These are phyloP conservation scores for Phaseolus lunatus DNA, from an alignment of 306 rosid genomes.

Conservation along the genomic window DNA sequence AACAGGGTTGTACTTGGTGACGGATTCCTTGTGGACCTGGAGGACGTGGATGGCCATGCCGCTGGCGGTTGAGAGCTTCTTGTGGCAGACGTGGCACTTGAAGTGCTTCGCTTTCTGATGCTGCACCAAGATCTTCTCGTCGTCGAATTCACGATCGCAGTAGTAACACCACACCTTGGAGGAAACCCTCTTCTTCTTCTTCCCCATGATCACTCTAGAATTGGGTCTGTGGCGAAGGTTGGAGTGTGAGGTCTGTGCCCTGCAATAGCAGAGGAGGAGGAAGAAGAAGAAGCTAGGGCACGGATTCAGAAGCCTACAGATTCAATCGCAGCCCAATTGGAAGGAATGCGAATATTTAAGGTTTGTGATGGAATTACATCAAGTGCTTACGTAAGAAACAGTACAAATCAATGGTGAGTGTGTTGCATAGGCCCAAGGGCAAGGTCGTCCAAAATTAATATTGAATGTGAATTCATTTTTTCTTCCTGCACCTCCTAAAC, in stretches of 20 bases:
- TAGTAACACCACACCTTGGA: constrained; percentile 99
- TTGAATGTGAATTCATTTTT: too few species aligned
- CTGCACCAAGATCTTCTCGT: constrained; percentile 97
- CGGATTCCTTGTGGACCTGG: constrained; percentile 97
- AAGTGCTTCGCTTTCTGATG: constrained; percentile 99
- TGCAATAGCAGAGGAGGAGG: constrained; percentile 26
- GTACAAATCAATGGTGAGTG: not conserved
- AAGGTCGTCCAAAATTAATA: not conserved
- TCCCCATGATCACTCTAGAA: constrained; percentile 58
- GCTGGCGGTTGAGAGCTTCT: constrained; percentile 98
- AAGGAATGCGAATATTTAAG: not conserved
- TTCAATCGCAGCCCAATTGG: not conserved
- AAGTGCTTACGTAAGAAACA: not conserved
- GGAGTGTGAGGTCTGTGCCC: not conserved
- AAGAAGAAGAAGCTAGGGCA: constrained; percentile 44
- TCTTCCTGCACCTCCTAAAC: too few species aligned
- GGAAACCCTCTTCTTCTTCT: constrained; percentile 95
- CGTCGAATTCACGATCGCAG: constrained; percentile 98
- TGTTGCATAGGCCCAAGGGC: not conserved
- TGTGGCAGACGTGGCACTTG: constrained; percentile 97
- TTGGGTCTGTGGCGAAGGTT: not conserved
- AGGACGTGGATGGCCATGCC: constrained; percentile 99
- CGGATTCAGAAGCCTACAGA: not conserved
- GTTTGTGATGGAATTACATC: not conserved
- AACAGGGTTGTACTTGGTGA: constrained; percentile 70